phyloP scores from a whole-genome alignment of 1,284 basidiomycete genomes.

The Moniliella sp. region DNA sequence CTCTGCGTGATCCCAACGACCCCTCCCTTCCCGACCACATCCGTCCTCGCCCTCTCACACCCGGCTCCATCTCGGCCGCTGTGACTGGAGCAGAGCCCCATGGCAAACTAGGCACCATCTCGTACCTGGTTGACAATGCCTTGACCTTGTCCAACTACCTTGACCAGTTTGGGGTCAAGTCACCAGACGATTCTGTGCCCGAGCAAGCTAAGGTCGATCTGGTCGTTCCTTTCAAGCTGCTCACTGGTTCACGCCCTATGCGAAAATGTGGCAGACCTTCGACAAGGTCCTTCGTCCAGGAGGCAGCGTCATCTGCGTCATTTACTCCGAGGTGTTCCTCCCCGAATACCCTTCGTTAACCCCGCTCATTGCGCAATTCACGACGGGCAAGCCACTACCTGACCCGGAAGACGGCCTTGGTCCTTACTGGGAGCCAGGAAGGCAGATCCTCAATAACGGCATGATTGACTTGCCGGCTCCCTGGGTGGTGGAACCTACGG shows the following conservation, averaged over 20 bases:
- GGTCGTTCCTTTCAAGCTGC: slow-evolving; percentile 62
- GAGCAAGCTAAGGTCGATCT: no score
- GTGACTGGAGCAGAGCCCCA: slow-evolving; percentile 36
- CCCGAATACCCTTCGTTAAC: slow-evolving; percentile 44
- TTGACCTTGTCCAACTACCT: slow-evolving; percentile 41
- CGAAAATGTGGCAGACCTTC: slow-evolving; percentile 49
- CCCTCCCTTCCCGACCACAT: no score
- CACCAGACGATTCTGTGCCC: no score
- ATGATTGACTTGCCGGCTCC: slow-evolving; percentile 50
- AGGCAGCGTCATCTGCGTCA: slow-evolving; percentile 56
- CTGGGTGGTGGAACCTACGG: slow-evolving; percentile 32
- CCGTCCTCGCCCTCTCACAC: no score
- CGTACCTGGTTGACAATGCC: slow-evolving; percentile 41
- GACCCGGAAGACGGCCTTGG: no score
- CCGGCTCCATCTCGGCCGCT: no score
- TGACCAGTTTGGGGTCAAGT: slow-evolving; percentile 48
- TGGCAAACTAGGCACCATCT: slow-evolving; percentile 8
- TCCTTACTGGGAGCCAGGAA: slow-evolving; percentile 63
- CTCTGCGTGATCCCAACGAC: no score
- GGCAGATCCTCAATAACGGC: slow-evolving; percentile 51
- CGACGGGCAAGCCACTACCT: no score
- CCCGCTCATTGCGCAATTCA: no score
- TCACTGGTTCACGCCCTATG: slow-evolving; percentile 71
- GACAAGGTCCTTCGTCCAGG: slow-evolving; percentile 45
- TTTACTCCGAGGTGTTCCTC: slow-evolving; percentile 58